Evolutionary conservation across 1,284 basidiomycete species (phyloP), one percentile per base, ranked within the genome.

Genomic region (Clitocybe nebularis): DNA sequence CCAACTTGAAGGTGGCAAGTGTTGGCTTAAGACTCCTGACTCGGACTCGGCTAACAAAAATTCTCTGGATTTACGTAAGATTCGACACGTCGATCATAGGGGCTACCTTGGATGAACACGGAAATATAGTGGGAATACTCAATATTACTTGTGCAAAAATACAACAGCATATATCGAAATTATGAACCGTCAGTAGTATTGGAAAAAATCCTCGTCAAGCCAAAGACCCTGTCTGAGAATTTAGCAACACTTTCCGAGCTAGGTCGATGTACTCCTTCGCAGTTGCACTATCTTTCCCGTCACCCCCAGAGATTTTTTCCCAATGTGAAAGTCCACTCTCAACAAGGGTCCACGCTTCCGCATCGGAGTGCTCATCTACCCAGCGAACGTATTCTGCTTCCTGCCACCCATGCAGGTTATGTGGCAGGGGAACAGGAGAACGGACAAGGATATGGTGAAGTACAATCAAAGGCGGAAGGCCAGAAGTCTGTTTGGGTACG

Each of bases 361-460:
- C 74, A 46, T 82, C 77, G 6, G 78, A 70, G 54, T 89, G 88
- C 54, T 90, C 85, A 44, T 87, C 82, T 20, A 91, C 75, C 87
- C 88, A 93, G 33, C 84, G 77, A 32, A 92, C 88, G 58, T 96
- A 97, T 66, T 96, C 93, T 6, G 84, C 77, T 59, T 95, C 90
- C 45, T 89, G 85, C 93, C 93, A 96, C 0, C 87, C 84, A 56
- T 95, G 90, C 38, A 92, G 63, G 38, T 80, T 74, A 60, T 96
- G 91, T 5, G 93, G 93, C 21, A 97, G 72, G 2, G 82, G 77
- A 34, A 95, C 72, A 0, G 89, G 82, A 1, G 89, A 90, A 10
- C 91, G 83, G n/a, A 94, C 90, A 25, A 96, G 72, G 51, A 95
- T 86, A 56, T 96, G 92, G 56, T 96, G 93, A 10, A 95, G 68